Evolutionary conservation across 2,329 filamentous ascomycete genomes (phyloP).

Genomic region (Amauroascus verrucosus): DNA sequence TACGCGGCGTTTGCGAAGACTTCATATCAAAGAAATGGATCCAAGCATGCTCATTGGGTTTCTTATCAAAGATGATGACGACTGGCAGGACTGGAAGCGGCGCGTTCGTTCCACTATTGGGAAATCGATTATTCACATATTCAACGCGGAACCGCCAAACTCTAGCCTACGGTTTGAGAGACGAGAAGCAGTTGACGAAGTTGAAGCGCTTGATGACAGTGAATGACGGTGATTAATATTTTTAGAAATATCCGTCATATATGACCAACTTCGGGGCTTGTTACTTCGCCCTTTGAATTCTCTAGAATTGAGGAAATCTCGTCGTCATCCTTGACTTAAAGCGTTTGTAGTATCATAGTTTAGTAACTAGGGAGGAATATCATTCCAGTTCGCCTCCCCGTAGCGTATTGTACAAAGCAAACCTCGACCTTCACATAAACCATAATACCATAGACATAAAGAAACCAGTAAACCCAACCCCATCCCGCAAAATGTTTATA

Average conservation of each 20-base stretch:
- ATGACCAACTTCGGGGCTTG: too few species aligned
- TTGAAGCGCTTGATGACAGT: conserved; percentile 67
- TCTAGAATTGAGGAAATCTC: too few species aligned
- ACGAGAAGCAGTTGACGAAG: conserved; percentile 72
- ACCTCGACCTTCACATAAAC: conserved; percentile 7
- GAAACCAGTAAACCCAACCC: conserved; percentile 30
- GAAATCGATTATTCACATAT: conserved; percentile 77
- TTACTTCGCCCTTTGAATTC: too few species aligned
- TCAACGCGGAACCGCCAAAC: conserved; percentile 51
- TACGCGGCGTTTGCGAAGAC: conserved; percentile 67
- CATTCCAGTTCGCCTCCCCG: conserved; percentile 3
- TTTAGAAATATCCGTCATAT: background rate
- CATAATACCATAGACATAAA: conserved; percentile 22
- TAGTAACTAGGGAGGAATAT: background rate
- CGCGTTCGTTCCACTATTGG: conserved; percentile 60
- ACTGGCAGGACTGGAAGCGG: conserved; percentile 74
- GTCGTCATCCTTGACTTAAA: too few species aligned
- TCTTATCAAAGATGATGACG: conserved; percentile 67
- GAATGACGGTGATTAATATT: conserved; percentile 19
- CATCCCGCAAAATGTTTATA: conserved; percentile 37
- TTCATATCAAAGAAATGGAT: conserved; percentile 88
- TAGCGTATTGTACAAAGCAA: conserved; percentile 10
- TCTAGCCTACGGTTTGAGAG: conserved; percentile 49
- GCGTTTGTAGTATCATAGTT: too few species aligned
- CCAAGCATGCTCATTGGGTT: conserved; percentile 97